Conservation (phyloP, 1,284 basidiomycete genomes). For the Malassezia sympodialis region DNA sequence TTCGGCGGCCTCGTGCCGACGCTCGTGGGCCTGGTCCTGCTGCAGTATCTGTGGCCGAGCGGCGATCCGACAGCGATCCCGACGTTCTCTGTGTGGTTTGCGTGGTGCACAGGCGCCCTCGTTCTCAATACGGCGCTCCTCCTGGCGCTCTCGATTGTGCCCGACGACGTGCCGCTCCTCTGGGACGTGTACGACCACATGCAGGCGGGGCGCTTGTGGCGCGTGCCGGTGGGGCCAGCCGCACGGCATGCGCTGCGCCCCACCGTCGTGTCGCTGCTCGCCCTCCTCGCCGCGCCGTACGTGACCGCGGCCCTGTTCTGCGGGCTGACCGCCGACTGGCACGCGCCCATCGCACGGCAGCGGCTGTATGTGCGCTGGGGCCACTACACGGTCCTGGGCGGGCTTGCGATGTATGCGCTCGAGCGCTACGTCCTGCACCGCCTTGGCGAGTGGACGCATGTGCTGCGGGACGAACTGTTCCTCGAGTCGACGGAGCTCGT, state of each 20-base stretch:
- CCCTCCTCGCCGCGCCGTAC: not conserved
- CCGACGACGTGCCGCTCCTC: conserved; percentile 5
- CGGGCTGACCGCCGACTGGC: not conserved
- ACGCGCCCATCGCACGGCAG: not conserved
- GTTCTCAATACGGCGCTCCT: conserved; percentile 17
- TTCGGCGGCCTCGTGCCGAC: conserved; percentile 18
- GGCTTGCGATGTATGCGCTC: not conserved
- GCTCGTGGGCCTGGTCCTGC: conserved; percentile 21
- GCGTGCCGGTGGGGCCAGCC: not conserved
- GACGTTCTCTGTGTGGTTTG: conserved; percentile 15
- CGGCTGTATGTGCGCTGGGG: not conserved
- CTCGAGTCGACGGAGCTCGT: conserved; percentile 39
- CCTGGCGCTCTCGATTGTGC: not conserved
- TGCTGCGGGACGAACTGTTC: conserved; percentile 40
- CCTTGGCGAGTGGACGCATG: conserved; percentile 33
- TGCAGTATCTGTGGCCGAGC: conserved; percentile 21
- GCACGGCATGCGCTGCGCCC: not conserved
- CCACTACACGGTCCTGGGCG: not conserved
- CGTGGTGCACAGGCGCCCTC: conserved; percentile 27
- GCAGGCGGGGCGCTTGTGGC: conserved; percentile 6
- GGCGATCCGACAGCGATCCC: not conserved
- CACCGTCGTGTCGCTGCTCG: not conserved
- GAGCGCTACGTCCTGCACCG: not conserved
- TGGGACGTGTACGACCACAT: conserved; percentile 13
- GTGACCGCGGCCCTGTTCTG: not conserved